Percentiles rank a stretch among this genome's conserved stretches.
These are phyloP conservation scores for Penicillium sp. DNA, from an alignment of 2,329 filamentous ascomycete species.

Conservation along the genomic window DNA sequence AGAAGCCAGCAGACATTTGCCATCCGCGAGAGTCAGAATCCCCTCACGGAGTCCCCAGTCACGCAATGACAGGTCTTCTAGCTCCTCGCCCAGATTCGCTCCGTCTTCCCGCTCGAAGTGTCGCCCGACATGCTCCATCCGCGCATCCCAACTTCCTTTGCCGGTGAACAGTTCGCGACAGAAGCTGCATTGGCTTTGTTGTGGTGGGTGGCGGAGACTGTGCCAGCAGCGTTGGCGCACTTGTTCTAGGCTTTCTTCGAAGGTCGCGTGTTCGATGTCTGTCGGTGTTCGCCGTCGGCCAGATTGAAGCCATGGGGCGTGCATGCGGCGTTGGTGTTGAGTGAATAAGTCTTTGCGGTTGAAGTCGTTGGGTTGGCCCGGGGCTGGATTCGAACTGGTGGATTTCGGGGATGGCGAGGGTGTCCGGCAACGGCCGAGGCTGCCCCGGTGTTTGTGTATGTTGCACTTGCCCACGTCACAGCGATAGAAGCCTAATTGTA, in stretches of 20 bases:
- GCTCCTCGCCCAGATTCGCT: conserved; percentile 25
- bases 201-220: conserved; percentile 62
- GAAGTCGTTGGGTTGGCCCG: conserved; percentile 62
- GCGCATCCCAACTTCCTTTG: conserved; percentile 67
- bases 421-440: neutral
- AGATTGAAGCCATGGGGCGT: conserved; percentile 60
- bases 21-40: conserved; percentile 24
- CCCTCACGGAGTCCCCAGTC: conserved; percentile 42
- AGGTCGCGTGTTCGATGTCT: conserved; percentile 33
- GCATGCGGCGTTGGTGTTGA: conserved; percentile 85
- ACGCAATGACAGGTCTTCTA: conserved; percentile 42
- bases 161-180: conserved; percentile 64
- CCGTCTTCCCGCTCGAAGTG: conserved; percentile 66
- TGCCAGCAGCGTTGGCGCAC: conserved; percentile 61
- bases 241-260: conserved; percentile 55
- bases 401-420: conserved; percentile 19
- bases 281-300: conserved; percentile 26
- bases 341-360: conserved; percentile 91
- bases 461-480: conserved; percentile 65
- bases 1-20: conserved; percentile 21
- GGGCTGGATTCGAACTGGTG: conserved; percentile 24
- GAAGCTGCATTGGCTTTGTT: conserved; percentile 57
- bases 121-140: conserved; percentile 83
- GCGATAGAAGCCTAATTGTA: conserved; percentile 70
- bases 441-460: conserved; percentile 13